Base-by-base conservation (phyloP, 2,329 filamentous ascomycete species). In the Dactylella cylindrospora region DNA sequence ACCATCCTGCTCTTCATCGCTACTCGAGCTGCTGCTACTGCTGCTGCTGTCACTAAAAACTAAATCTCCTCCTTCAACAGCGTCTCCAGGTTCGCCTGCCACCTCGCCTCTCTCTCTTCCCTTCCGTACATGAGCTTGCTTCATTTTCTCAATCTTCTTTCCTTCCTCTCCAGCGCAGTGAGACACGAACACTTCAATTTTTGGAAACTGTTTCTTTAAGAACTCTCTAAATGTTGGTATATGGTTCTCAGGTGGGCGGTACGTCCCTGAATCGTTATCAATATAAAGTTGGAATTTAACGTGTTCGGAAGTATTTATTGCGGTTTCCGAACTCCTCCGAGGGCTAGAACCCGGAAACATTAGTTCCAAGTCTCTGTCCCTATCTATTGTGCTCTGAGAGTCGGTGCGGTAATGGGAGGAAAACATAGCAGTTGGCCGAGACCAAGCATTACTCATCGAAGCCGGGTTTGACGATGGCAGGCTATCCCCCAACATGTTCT, bases 231-330 rank as follows among this genome's bases (percentile, higher is more conserved):
- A 64, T 3, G 45, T 31, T 12, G 44, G 44, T 3, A 64, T 55
- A 26, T 57, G 44, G 17, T 51, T 57, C 23, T 64, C 52, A 3
- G 40, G 28, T 0, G 59, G 59, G 6, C 59, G 44, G 36, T 64
- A 64, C 12, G 59, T 64, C 15, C 59, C 59, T 12, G 59, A 64
- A 19, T 64, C 51, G 28, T 64, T 64, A 38, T 64, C 59, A 29
- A 62, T 62, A 25, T 62, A 62, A 5, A 62, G 26, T 25, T 62
- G 57, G 10, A 62, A 62, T 20, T 49, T 49, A 5, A 54, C 49
- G n/a, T 50, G 22, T 22, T 54, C 49, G 2, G 57, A 39, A 1
- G 38, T 54, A 15, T 49, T 54, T 5, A 49, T 13, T 5, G 57
- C 53, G 1, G 39, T 54, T 36, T 62, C 20, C 8, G 57, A 54